Evolutionary conservation across 2,329 filamentous ascomycete species (phyloP).

Genomic region (Elsinoe necatrix): DNA sequence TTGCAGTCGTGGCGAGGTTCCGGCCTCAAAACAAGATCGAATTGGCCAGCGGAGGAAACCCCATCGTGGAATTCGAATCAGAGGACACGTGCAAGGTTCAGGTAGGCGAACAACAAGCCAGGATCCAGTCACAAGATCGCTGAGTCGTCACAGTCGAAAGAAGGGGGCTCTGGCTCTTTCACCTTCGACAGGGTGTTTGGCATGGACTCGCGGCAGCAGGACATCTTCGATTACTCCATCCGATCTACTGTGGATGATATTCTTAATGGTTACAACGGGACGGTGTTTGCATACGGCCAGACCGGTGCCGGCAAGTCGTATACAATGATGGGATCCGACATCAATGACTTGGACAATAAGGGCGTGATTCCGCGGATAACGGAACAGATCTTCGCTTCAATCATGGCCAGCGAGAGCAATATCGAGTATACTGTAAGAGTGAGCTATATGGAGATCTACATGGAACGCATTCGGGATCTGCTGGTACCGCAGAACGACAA

Average conservation of each 20-base stretch:
- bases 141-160: conserved; percentile 55
- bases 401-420: conserved; percentile 79
- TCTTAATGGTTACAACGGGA: conserved; percentile 97
- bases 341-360: conserved; percentile 77
- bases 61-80: conserved; percentile 80
- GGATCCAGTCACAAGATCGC: not conserved
- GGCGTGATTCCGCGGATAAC: conserved; percentile 96
- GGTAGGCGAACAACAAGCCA: conserved; percentile 44
- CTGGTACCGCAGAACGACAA: conserved; percentile 91
- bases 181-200: conserved; percentile 98
- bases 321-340: conserved; percentile 96
- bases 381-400: conserved; percentile 94
- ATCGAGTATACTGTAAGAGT: conserved; percentile 99
- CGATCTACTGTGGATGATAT: conserved; percentile 94
- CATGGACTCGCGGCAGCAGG: conserved; percentile 79
- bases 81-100: conserved; percentile 82
- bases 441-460: conserved; percentile 99
- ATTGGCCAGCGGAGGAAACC: conserved; percentile 78
- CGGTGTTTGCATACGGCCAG: conserved; percentile 96
- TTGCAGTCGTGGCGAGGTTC: conserved; percentile 90
- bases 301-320: conserved; percentile 98
- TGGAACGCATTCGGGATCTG: conserved; percentile 95
- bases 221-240: conserved; percentile 98
- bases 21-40: conserved; percentile 94
- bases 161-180: conserved; percentile 68